phyloP scores from a whole-genome alignment of 805 yeast genomes.

The Candida maesae region DNA sequence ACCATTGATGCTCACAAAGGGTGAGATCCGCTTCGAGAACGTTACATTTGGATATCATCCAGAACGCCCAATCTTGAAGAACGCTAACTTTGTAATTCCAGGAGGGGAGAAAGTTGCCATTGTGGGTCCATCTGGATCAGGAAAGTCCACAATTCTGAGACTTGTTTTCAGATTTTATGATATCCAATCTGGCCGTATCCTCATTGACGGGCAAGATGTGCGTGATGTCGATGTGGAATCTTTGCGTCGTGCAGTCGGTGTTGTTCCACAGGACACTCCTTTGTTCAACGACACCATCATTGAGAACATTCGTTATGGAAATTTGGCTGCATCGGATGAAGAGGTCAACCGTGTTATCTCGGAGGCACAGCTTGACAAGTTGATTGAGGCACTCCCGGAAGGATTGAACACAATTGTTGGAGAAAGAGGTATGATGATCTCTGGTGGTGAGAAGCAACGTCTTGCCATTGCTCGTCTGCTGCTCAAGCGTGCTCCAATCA shows the following conservation, averaged over 20 bases:
- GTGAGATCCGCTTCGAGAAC: slow-evolving; percentile 84
- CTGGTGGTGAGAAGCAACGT: slow-evolving; percentile 98
- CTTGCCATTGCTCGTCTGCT: slow-evolving; percentile 91
- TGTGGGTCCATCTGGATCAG: slow-evolving; percentile 96
- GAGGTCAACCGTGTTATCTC: slow-evolving; percentile 63
- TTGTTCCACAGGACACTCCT: slow-evolving; percentile 98
- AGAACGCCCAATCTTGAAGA: slow-evolving; percentile 76
- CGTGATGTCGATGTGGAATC: slow-evolving; percentile 70
- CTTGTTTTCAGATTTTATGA: slow-evolving; percentile 89
- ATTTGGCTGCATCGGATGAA: slow-evolving; percentile 64
- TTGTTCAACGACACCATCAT: slow-evolving; percentile 84
- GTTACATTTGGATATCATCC: slow-evolving; percentile 92
- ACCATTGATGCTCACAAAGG: slow-evolving; percentile 45
- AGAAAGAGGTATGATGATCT: slow-evolving; percentile 97
- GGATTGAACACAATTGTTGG: slow-evolving; percentile 89
- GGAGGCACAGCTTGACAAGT: slow-evolving; percentile 62
- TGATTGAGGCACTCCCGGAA: slow-evolving; percentile 72
- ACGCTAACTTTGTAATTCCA: slow-evolving; percentile 82
- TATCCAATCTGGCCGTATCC: slow-evolving; percentile 68
- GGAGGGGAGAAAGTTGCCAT: slow-evolving; percentile 90
- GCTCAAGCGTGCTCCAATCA: slow-evolving; percentile 79
- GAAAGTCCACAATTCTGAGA: slow-evolving; percentile 85
- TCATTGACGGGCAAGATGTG: slow-evolving; percentile 88
- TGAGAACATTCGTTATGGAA: slow-evolving; percentile 86
- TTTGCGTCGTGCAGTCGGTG: slow-evolving; percentile 72